Percentiles rank a stretch among this genome's conserved stretches.
Evolutionary conservation across 192 early-diverging fungal genomes (phyloP).

Genomic region (Phycomyces nitens): DNA sequence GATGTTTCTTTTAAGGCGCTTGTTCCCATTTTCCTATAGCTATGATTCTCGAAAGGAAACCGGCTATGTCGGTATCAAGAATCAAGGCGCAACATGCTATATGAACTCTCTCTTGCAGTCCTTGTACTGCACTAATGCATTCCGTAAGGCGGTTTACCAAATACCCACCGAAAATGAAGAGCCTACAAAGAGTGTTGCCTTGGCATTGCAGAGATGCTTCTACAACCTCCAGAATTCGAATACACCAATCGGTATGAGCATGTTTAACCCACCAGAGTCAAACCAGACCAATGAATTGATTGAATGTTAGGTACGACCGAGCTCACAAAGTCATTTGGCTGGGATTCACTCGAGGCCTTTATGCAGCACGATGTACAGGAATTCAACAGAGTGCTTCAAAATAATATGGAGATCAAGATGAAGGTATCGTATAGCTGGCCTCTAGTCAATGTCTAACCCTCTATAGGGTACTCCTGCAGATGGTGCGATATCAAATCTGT

Average conservation of each 20-base stretch:
- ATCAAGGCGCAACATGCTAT: constrained; percentile 98
- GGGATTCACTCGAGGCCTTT: constrained; percentile 93
- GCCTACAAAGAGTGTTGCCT: constrained; percentile 79
- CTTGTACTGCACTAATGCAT: constrained; percentile 90
- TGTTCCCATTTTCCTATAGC: constrained; percentile 33
- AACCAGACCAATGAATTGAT: too few species aligned
- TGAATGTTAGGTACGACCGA: constrained; percentile 67
- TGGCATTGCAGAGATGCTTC: constrained; percentile 93
- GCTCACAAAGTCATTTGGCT: constrained; percentile 97
- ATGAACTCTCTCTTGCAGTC: constrained; percentile 98
- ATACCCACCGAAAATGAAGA: constrained; percentile 91
- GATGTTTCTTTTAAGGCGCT: too few species aligned
- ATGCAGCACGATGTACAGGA: constrained; percentile 99
- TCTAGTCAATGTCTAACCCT: too few species aligned
- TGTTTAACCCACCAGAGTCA: not conserved
- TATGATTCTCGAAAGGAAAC: constrained; percentile 89
- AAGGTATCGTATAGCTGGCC: too few species aligned
- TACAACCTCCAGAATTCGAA: constrained; percentile 79
- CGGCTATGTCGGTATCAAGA: constrained; percentile 91
- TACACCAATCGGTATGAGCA: constrained; percentile 59
- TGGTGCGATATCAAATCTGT: constrained; percentile 86
- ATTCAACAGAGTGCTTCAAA: constrained; percentile 95
- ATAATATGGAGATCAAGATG: constrained; percentile 97
- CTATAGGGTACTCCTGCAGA: constrained; percentile 79
- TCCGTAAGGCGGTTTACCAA: constrained; percentile 88